Evolutionary conservation across 768 basidiomycete genomes (phyloP), one percentile per base, ranked within the genome.

Genomic region (Calocybe cyanea): DNA sequence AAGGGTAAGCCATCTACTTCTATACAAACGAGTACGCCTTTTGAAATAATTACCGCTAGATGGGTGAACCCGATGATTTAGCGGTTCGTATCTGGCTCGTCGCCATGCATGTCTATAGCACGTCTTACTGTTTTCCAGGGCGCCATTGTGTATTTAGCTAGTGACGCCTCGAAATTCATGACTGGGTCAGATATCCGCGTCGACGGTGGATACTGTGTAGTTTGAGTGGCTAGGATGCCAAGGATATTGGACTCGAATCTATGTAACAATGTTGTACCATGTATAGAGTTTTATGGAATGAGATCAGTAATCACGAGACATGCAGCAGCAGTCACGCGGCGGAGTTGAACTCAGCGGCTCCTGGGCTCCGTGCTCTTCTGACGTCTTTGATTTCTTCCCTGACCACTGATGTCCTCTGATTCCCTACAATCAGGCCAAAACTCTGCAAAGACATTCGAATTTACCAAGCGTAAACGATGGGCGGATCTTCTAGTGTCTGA

Each of bases 1-100:
- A 46, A 79, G 85, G 64, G 86, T 87, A 60, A 59, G 80, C n/a
- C 33, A 15, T 21, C 24, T 36, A 25, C 39, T 30, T 40, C 31
- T 43, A 30, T 36, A 13, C 23, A 42, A 7, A 23, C 21, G 42
- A 21, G n/a, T 30, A 38, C 7, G n/a, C 7, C 34, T 48, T 37
- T 46, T 58, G 20, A 48, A 33, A 55, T 23, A 23, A 49, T 7
- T 31, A 42, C 41, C 13, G 25, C 18, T 51, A 88, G 87, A 81
- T 97, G 77, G 94, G 91, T 40, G 84, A 94, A 50, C 93, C 94
- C 8, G 89, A 94, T 53, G 95, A 98, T 59, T 71, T 95, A 50
- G 81, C 91, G 53, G 90, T 84, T 54, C 20, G 77, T 68, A 31
- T 25, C 30, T n/a, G n/a, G n/a, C n/a, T n/a, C n/a, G n/a, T n/a